Base-by-base conservation (phyloP, 257 asterid species). In the Plectranthus barbatus region DNA sequence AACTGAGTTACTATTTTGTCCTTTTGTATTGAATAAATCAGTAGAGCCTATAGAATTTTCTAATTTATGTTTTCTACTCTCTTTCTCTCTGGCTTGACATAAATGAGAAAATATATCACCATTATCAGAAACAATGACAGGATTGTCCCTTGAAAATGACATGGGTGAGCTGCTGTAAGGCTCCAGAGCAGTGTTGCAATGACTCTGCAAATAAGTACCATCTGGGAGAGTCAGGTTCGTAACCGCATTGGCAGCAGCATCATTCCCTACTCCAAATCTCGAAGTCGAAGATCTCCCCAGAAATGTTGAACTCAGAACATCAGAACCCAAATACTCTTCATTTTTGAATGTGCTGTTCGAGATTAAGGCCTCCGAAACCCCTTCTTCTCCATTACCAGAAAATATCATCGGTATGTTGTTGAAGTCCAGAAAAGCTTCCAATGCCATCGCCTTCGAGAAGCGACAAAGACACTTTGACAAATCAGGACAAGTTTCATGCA, bases 361-460 rank as follows among this genome's bases (percentile, higher is more conserved):
- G 56, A 47, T 51, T 23, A 76, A 67, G 20, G 80, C 55, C 77
- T 73, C 73, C 18, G 62, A 40, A 62, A 65, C 23, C 59, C 72
- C 72, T 52, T 53, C 76, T 41, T 39, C 40, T 23, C 52, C 80
- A 12, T 69, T 59, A 46, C 9, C 54, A 4, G 71, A 72, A 19
- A 59, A 47, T 18, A 20, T 18, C 45, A 14, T 36, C 50, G 80
- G 57, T 13, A 51, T 64, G 44, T 39, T 2, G 44, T 61, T 62
- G 24, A 74, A 68, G 29, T 75, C 60, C 11, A 64, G 52, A 66
- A 53, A 75, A 12, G 56, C 74, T 26, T 79, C 74, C 68, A 66
- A 54, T 51, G 70, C 66, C 90, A 79, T 66, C 72, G 44, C 70
- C 56, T 68, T 24, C 58, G n/a, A 57, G 49, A 40, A 23, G 50